phyloP scores from a whole-genome alignment of 2,329 filamentous ascomycete species.

The Orbilia ellipsospora region DNA sequence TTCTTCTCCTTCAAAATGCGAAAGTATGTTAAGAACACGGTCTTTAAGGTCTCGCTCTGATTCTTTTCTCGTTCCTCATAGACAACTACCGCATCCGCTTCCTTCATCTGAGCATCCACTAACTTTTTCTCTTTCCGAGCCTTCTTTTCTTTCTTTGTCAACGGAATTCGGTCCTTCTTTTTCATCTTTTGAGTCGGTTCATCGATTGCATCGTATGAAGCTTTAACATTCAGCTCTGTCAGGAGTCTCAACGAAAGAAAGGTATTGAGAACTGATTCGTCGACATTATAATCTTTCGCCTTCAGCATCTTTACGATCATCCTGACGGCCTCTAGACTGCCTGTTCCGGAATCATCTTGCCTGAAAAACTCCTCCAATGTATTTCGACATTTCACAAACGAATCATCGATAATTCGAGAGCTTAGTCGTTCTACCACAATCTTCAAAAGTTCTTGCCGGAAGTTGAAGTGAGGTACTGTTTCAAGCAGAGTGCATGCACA shows the following conservation, averaged over 20 bases:
- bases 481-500: constrained; percentile 85
- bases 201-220: constrained; percentile 76
- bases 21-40: constrained; percentile 96
- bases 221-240: constrained; percentile 86
- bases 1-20: constrained; percentile 86
- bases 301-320: constrained; percentile 96
- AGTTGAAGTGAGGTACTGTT: constrained; percentile 96
- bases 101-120: constrained; percentile 90
- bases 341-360: constrained; percentile 88
- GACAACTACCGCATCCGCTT: constrained; percentile 88
- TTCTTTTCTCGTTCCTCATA: constrained; percentile 93
- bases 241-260: constrained; percentile 90
- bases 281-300: constrained; percentile 80
- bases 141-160: constrained; percentile 87
- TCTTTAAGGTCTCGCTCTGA: constrained; percentile 93
- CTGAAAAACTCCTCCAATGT: constrained; percentile 84
- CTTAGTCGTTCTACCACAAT: constrained; percentile 88
- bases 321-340: constrained; percentile 85
- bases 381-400: constrained; percentile 80
- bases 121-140: constrained; percentile 83
- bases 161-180: constrained; percentile 63
- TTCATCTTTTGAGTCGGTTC: constrained; percentile 63
- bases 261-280: constrained; percentile 85
- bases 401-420: constrained; percentile 74
- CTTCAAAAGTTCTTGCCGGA: constrained; percentile 84